phyloP scores from a whole-genome alignment of 2,329 filamentous ascomycete genomes.

The Trichoderma oligosporum region DNA sequence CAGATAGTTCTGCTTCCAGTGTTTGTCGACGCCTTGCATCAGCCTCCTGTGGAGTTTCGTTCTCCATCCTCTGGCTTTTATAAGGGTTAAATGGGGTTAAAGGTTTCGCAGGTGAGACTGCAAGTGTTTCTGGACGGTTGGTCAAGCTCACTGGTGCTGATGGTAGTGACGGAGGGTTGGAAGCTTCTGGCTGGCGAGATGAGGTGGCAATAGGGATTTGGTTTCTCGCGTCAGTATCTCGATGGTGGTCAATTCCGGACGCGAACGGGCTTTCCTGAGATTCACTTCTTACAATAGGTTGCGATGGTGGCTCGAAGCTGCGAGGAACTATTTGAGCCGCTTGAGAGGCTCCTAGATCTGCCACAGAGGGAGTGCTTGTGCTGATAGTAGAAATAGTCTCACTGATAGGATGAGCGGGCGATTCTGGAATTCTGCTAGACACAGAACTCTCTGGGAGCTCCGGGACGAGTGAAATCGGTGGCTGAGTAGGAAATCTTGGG shows the following conservation, averaged over 20 bases:
- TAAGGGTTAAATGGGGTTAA: neutral
- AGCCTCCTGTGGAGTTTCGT: conserved; percentile 6
- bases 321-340: conserved; percentile 29
- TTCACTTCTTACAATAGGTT: conserved; percentile 21
- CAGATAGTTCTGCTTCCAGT: neutral
- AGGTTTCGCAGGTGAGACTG: neutral
- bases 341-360: conserved; percentile 24
- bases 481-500: conserved; percentile 15
- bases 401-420: neutral
- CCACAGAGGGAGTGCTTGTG: neutral
- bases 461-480: neutral
- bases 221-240: neutral
- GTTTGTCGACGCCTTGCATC: neutral
- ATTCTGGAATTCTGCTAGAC: conserved; percentile 8
- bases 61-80: conserved; percentile 8
- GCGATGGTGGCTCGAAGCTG: conserved; percentile 21
- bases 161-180: neutral
- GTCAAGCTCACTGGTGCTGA: neutral
- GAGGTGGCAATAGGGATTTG: neutral
- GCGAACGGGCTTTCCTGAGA: conserved; percentile 6
- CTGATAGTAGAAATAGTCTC: neutral
- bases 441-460: conserved; percentile 11
- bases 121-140: neutral
- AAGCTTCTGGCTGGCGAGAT: neutral
- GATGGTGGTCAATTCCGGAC: neutral